Percentiles rank a stretch among this genome's conserved stretches.
phyloP scores from a whole-genome alignment of 2,329 filamentous ascomycete species.

The Aspergillus udagawae region DNA sequence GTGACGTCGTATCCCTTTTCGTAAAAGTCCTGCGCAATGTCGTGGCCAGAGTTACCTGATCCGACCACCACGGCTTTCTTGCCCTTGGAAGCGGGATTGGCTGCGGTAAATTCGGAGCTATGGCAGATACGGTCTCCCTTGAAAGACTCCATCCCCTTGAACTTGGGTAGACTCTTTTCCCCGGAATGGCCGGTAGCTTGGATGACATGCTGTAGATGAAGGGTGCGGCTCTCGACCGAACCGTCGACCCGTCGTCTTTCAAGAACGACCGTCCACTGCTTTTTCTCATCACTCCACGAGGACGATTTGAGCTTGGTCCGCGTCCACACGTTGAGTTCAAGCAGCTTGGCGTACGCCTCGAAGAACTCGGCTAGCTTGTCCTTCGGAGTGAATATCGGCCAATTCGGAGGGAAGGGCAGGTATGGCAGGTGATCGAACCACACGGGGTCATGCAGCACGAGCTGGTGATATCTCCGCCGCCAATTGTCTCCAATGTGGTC shows the following conservation, averaged over 20 bases:
- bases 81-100: conserved; percentile 43
- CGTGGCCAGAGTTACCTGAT: conserved; percentile 65
- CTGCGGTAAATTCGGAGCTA: conserved; percentile 57
- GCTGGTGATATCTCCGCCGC: conserved; percentile 59
- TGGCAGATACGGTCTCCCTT: conserved; percentile 58
- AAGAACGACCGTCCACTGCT: conserved; percentile 55
- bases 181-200: conserved; percentile 67
- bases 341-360: conserved; percentile 58
- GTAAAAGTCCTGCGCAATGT: conserved; percentile 65
- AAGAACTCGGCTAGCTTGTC: conserved; percentile 69
- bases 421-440: conserved; percentile 58
- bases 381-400: conserved; percentile 69
- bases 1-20: conserved; percentile 66
- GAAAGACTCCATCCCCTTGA: conserved; percentile 52
- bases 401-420: conserved; percentile 59
- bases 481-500: conserved; percentile 61
- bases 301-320: conserved; percentile 47
- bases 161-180: conserved; percentile 53
- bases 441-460: conserved; percentile 66
- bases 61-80: conserved; percentile 65
- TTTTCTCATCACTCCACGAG: conserved; percentile 48
- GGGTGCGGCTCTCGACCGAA: conserved; percentile 46
- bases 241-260: conserved; percentile 39
- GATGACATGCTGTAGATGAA: conserved; percentile 61
- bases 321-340: conserved; percentile 68